Evolutionary conservation across 2,329 filamentous ascomycete genomes (phyloP), one percentile per base, ranked within the genome.

Genomic region (Xylaria hypoxylon): DNA sequence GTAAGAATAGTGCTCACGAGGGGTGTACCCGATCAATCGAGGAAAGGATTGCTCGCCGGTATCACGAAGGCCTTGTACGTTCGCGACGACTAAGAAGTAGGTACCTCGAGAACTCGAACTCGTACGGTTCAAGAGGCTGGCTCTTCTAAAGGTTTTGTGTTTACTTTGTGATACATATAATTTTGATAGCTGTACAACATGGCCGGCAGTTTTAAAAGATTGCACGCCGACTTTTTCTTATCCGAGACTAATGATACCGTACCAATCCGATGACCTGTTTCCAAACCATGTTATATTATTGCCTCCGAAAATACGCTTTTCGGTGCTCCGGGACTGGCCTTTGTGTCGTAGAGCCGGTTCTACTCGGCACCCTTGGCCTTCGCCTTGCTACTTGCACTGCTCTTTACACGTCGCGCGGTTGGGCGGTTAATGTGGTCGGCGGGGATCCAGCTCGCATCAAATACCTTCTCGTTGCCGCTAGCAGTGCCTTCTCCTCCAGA

Each of bases 371-470:
- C 62, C 74, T 78, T 77, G 58, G 67, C 68, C 78, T 80, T 81
- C 68, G 76, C 72, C 80, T 86, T 86, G 72, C 70, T 69, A 73
- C 80, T 82, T 67, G 83, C 81, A 71, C 84, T 81, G 71, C 85
- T 87, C 87, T 89, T 90, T 79, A 87, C 86, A 71, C 88, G 86
- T 80, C 87, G 87, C 64, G 88, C 91, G 73, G 91, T 86, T 42
- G 95, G 94, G 74, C 92, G 90, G 84, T 95, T 92, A 80, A 97
- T 89, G 82, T 98, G 94, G 79, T 92, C 89, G 69, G 90, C 89
- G 33, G 94, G 94, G 74, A 97, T 97, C 94, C 95, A 97, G 84
- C 90, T 93, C 84, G 95, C 91, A 76, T 97, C 94, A 80, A 94
- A 97, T 68, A 86, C 86, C 83, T 92, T 92, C 68, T 86, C 83